Evolutionary conservation across 2,329 filamentous ascomycete species (phyloP), one percentile per base, ranked within the genome.

Genomic region (Hymenotorrendiella dingleyae): DNA sequence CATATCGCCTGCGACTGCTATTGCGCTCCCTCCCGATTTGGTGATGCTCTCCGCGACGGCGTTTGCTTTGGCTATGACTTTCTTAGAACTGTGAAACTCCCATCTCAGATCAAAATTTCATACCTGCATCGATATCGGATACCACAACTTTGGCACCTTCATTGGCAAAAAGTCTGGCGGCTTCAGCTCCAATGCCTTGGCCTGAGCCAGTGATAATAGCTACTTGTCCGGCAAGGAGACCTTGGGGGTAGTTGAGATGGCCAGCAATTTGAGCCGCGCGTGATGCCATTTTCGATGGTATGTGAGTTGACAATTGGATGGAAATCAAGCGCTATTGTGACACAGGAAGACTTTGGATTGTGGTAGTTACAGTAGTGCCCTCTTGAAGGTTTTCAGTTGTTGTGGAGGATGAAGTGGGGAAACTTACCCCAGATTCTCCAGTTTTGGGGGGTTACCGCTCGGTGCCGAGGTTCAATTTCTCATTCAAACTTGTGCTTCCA

Each of bases 201-300:
- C 86, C 87, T 14, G 82, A 80, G 33, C 88, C 87, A 2, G 89
- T 95, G 62, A 94, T 84, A 63, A 95, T 94, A 58, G 88, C 88
- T 12, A 84, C 79, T 62, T 94, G 87, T 40, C 84, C 84, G 22
- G 76, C 76, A 42, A 94, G 77, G 63, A 94, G 71, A 45, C 88
- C 88, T 59, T 78, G 75, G 27, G 88, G 86, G 67, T 82, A 91
- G 68, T 88, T 90, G 56, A 94, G 77, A 64, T 94, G 87, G 48
- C 74, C 74, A 27, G 82, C 77, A 55, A 94, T 78, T 65, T 93
- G 86, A 29, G 74, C 69, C 37, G 85, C 69, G 50, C 84, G 79
- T 57, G 72, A 54, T 35, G 60, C 54, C 60, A 62, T 62, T 40
- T 7, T 50, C 24, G 20, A 11, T 16, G 6, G 11, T 3, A 12